Percentiles rank a stretch among this genome's conserved stretches.
Evolutionary conservation across 106 monocot genomes (phyloP).

Genomic region (Gastrodia elata): DNA sequence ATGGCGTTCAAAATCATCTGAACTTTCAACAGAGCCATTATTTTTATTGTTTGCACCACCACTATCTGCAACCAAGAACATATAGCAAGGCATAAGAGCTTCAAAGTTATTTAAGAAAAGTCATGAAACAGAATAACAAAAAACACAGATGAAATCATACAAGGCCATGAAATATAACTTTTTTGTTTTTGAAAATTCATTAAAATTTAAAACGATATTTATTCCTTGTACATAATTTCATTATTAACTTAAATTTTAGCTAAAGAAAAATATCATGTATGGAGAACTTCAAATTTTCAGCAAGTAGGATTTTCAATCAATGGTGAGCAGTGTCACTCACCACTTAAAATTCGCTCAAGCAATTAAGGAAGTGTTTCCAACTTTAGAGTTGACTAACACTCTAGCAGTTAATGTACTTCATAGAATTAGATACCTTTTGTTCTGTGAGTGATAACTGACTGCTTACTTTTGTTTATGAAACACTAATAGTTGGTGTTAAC

Average conservation of each 20-base stretch:
- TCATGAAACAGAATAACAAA: not conserved
- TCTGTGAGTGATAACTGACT: not conserved
- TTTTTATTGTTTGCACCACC: not conserved
- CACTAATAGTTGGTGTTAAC: not conserved
- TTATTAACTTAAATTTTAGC: not conserved
- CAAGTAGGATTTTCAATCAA: not conserved
- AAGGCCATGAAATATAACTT: not conserved
- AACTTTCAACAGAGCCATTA: constrained; percentile 15
- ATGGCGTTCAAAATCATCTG: constrained; percentile 32
- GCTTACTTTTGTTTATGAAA: not conserved
- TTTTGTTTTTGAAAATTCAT: not conserved
- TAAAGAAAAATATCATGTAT: not conserved
- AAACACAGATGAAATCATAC: not conserved
- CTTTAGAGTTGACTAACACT: not conserved
- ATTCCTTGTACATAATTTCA: not conserved
- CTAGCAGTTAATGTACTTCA: not conserved
- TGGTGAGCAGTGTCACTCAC: not conserved
- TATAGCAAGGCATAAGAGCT: not conserved
- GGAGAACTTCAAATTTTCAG: not conserved
- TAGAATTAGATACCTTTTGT: not conserved
- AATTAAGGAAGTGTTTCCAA: not conserved
- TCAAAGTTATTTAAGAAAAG: not conserved
- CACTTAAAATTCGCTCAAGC: not conserved
- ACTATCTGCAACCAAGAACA: not conserved
- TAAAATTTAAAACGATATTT: not conserved